Percentiles rank a stretch among this genome's conserved stretches.
These are phyloP conservation scores for Porphyrellus cyaneotinctus DNA, from an alignment of 768 basidiomycete genomes.

Conservation along the genomic window DNA sequence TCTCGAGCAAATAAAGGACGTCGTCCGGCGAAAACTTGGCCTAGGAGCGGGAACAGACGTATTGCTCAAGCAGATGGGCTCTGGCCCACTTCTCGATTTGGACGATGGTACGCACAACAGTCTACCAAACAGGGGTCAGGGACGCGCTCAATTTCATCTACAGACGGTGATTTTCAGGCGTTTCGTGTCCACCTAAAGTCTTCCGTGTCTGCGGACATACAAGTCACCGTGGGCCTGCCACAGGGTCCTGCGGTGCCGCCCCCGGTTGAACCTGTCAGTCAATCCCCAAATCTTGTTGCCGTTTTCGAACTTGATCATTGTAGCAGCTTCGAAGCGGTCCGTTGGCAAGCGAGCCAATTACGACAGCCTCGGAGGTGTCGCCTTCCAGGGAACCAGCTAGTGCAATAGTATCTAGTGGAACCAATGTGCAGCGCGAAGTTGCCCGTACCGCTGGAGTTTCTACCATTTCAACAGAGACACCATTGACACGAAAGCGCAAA, in stretches of 20 bases:
- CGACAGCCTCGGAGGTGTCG: background rate
- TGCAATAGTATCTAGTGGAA: background rate
- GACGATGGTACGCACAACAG: conserved; percentile 56
- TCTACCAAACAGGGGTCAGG: background rate
- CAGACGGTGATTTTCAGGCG: conserved; percentile 80
- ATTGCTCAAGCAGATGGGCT: conserved; percentile 50
- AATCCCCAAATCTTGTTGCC: background rate
- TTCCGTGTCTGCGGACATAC: conserved; percentile 37
- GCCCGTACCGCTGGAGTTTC: background rate
- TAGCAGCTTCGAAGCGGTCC: background rate
- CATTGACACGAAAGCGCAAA: conserved; percentile 28
- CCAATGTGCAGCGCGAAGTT: background rate
- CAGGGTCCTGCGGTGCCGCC: background rate
- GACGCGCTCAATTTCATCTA: conserved; percentile 1
- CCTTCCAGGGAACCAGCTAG: background rate
- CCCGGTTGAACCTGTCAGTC: conserved; percentile 11
- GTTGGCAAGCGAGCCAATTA: background rate
- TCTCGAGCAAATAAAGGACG: conserved; percentile 51
- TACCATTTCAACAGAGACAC: background rate
- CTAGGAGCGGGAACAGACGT: conserved; percentile 38
- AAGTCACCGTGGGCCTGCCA: conserved; percentile 22
- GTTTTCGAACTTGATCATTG: background rate
- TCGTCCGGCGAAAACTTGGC: conserved; percentile 59
- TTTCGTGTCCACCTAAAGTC: conserved; percentile 48
- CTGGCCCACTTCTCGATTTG: conserved; percentile 55